Evolutionary conservation across 306 rosid species (phyloP).

Genomic region (Senna tora): DNA sequence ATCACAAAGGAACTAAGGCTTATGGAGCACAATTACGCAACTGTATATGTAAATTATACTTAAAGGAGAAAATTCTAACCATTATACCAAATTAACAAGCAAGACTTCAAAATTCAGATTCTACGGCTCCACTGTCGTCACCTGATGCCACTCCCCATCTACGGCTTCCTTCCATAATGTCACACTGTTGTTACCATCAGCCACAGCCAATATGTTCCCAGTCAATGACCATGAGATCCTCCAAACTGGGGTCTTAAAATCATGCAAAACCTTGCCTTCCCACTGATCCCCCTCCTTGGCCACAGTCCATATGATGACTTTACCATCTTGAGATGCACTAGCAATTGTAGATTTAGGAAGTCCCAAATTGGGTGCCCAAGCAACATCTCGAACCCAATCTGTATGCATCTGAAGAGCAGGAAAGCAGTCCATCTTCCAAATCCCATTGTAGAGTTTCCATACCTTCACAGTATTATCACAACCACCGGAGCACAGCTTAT

Average conservation of each 20-base stretch:
- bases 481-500: conserved; percentile 86
- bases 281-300: conserved; percentile 88
- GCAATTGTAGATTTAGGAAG: conserved; percentile 86
- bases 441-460: conserved; percentile 78
- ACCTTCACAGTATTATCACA: conserved; percentile 86
- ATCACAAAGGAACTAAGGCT: conserved; percentile 42
- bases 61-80: conserved; percentile 43
- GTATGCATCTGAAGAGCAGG: conserved; percentile 84
- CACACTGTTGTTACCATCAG: conserved; percentile 82
- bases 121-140: conserved; percentile 80
- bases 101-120: conserved; percentile 36
- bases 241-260: conserved; percentile 81
- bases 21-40: conserved; percentile 42
- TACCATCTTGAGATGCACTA: conserved; percentile 83
- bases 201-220: conserved; percentile 83
- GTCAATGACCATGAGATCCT: conserved; percentile 92
- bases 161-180: conserved; percentile 87
- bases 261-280: conserved; percentile 80
- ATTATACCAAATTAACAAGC: conserved; percentile 38
- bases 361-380: conserved; percentile 94
- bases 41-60: conserved; percentile 38
- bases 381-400: conserved; percentile 91
- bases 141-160: conserved; percentile 91
- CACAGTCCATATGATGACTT: conserved; percentile 81
- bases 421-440: conserved; percentile 91